Evolutionary conservation across 345 rosid species (phyloP).

Genomic region (Rhodomyrtus tomentosa): DNA sequence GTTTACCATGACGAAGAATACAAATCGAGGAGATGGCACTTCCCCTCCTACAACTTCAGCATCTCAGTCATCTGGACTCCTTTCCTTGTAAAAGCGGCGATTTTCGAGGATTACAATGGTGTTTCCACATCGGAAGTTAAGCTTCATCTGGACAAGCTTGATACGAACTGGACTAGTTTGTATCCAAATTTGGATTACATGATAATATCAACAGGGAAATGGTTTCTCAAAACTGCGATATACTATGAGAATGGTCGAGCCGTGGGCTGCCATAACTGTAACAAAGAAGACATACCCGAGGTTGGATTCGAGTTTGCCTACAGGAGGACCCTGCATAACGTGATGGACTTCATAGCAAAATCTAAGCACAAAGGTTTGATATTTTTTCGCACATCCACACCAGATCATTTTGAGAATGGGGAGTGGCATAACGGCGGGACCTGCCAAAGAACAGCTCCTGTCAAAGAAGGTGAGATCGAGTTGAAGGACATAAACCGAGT

Average conservation of each 20-base stretch:
- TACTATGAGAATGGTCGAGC: conserved; percentile 59
- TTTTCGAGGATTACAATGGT: conserved; percentile 80
- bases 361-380: conserved; percentile 41
- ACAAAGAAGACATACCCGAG: conserved; percentile 46
- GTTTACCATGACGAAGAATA: conserved; percentile 76
- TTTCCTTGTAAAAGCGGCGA: conserved; percentile 75
- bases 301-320: conserved; percentile 71
- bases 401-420: conserved; percentile 88
- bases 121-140: conserved; percentile 67
- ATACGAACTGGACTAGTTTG: conserved; percentile 49
- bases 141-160: conserved; percentile 74
- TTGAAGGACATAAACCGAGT: conserved; percentile 48
- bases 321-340: conserved; percentile 40
- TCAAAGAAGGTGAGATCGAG: conserved; percentile 52
- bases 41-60: conserved; percentile 53
- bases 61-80: conserved; percentile 84
- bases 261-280: conserved; percentile 77
- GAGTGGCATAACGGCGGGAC: conserved; percentile 89
- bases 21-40: conserved; percentile 71
- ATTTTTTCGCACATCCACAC: conserved; percentile 77
- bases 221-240: conserved; percentile 84
- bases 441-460: conserved; percentile 47
- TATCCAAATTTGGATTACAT: conserved; percentile 49
- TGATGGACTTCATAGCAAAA: conserved; percentile 46
- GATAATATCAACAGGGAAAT: conserved; percentile 86